Evolutionary conservation across 2,329 filamentous ascomycete genomes (phyloP), one percentile per base, ranked within the genome.

Genomic region (Didymellaceae sp.): DNA sequence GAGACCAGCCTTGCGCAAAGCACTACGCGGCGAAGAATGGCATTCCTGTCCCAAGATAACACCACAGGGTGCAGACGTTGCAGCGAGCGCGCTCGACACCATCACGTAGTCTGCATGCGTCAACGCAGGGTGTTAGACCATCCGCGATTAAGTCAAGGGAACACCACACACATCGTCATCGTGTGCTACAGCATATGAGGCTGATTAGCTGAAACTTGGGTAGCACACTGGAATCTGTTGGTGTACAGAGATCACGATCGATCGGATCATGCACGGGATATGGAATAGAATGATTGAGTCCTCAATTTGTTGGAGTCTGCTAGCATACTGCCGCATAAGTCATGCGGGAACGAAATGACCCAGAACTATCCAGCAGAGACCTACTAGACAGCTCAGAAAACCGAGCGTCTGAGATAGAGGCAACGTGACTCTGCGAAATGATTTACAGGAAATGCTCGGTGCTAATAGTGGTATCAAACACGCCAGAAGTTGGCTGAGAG

Each of bases 381-480:
- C 53, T 58, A 52, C 53, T 43, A 47, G 52, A 49, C 40, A 45
- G 39, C 55, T 51, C 48, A 24, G 42, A 43, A 40, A 14, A 45
- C 37, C 40, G 51, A 59, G 52, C 20, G 37, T 54, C 43, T 47
- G 33, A n/a, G 40, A 55, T 48, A 22, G 52, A 61, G 54, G 48
- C 49, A 49, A 51, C 58, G 49, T 57, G 41, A 59, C 52, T 63
- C 57, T 54, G 59, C 53, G 45, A 53, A 64, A 44, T 28, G 22
- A 66, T 64, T 26, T 63, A 64, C 61, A 64, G 31, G 44, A 54
- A 55, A 49, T 14, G 42, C 45, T 45, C 22, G 44, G 32, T 41
- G 54, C 47, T 34, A 35, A 41, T 44, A 38, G 30, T 60, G 54
- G 53, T 62, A 66, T 68, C 55, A 55, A 58, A 55, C 55, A 56